These are phyloP conservation scores for Euphorbia schlechtendalii DNA, from an alignment of 441 rosid genomes.

Conservation along the genomic window DNA sequence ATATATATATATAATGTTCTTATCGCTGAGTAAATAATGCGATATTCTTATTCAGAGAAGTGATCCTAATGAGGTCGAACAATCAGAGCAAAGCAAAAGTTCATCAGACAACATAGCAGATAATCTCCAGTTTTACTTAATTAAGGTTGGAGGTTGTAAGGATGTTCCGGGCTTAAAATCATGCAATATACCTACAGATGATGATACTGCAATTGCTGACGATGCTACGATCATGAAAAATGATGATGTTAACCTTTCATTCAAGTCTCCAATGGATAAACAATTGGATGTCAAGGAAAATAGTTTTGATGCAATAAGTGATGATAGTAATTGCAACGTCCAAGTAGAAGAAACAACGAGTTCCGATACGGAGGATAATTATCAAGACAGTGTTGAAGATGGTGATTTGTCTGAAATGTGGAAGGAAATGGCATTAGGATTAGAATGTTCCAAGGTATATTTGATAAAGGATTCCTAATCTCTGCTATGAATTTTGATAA, in stretches of 20 bases:
- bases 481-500: too few relatives aligned
- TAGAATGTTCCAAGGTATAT: conserved; percentile 10
- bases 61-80: not conserved
- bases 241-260: not conserved
- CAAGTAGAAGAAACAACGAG: not conserved
- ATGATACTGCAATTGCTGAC: not conserved
- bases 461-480: too few relatives aligned
- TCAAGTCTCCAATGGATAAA: not conserved
- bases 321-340: not conserved
- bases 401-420: conserved; percentile 3
- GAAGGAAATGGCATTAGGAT: conserved; percentile 10
- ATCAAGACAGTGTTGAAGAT: not conserved
- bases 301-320: not conserved
- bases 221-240: too few relatives aligned
- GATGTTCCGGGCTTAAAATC: not conserved
- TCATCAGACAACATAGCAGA: not conserved
- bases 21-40: too few relatives aligned
- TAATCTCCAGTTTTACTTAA: not conserved
- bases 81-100: not conserved
- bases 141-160: not conserved
- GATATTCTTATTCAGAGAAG: not conserved
- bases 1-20: not conserved
- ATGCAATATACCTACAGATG: not conserved
- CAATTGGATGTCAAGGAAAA: too few relatives aligned
- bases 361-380: not conserved